phyloP scores from a whole-genome alignment of 1,284 basidiomycete species.

The Tilletia indica region DNA sequence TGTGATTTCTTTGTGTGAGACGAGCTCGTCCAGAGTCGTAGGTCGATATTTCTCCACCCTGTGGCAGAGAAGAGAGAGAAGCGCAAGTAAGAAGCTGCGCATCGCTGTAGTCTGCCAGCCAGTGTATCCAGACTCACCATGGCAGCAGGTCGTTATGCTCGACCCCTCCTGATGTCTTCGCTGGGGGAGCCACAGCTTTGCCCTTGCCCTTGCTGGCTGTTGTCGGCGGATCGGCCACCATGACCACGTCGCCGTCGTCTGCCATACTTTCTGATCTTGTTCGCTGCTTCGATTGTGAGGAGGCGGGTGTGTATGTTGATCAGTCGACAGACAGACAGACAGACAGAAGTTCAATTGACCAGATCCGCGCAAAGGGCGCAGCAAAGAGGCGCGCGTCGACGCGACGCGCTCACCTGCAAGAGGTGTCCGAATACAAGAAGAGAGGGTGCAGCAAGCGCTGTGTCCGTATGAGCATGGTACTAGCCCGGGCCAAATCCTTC shows the following conservation, averaged over 20 bases:
- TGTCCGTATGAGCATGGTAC: neutral
- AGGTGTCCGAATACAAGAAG: neutral
- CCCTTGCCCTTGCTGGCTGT: constrained; percentile 5
- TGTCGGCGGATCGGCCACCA: neutral
- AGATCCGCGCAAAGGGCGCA: no score
- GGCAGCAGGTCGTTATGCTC: constrained; percentile 8
- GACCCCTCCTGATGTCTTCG: neutral
- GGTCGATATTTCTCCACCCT: constrained; percentile 56
- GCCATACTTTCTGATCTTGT: neutral
- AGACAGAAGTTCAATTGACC: neutral
- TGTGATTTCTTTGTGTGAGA: constrained; percentile 54
- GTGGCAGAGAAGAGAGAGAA: neutral
- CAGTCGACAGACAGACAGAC: neutral
- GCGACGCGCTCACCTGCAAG: neutral
- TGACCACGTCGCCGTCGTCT: neutral
- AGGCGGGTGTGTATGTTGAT: neutral
- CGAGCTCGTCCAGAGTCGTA: constrained; percentile 48
- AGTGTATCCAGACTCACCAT: neutral
- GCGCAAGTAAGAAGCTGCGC: neutral
- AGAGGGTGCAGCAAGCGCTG: neutral
- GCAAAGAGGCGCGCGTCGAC: neutral
- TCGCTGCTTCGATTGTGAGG: no score
- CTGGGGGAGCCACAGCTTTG: neutral
- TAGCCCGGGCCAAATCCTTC: neutral
- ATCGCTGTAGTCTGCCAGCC: neutral